These are phyloP conservation scores for Vanilla planifolia DNA, from an alignment of 106 monocot species.

Conservation along the genomic window DNA sequence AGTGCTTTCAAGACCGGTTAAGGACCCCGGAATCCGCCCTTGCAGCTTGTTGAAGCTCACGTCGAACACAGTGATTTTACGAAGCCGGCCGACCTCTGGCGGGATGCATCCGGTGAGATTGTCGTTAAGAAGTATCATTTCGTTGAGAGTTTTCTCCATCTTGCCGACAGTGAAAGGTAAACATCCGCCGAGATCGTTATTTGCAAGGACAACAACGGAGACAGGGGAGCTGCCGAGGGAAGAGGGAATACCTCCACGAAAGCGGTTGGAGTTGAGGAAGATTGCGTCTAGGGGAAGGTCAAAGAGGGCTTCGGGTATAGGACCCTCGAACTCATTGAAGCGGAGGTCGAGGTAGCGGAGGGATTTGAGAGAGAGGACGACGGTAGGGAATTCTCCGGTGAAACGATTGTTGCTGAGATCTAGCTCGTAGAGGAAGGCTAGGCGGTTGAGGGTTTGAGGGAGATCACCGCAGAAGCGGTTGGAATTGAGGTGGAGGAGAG, in stretches of 20 bases:
- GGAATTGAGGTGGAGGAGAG: constrained; percentile 66
- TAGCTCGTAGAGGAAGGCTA: constrained; percentile 50
- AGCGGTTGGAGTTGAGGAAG: constrained; percentile 60
- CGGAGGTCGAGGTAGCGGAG: constrained; percentile 50
- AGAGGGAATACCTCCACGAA: constrained; percentile 34
- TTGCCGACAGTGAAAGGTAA: constrained; percentile 47
- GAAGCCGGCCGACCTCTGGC: constrained; percentile 41
- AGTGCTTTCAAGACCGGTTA: constrained; percentile 20
- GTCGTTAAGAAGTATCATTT: constrained; percentile 51
- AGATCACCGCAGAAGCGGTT: constrained; percentile 66
- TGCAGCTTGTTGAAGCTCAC: constrained; percentile 44
- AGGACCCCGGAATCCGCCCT: constrained; percentile 27
- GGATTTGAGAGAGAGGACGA: constrained; percentile 27
- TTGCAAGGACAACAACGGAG: constrained; percentile 60
- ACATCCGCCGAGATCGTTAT: constrained; percentile 55
- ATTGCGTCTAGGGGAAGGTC: constrained; percentile 61
- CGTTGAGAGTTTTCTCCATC: constrained; percentile 50
- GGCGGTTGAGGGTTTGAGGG: constrained; percentile 23
- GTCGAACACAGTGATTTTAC: constrained; percentile 42
- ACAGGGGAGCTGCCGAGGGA: constrained; percentile 53
- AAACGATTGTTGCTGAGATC: constrained; percentile 70
- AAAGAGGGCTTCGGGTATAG: constrained; percentile 45
- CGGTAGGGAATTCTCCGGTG: constrained; percentile 35
- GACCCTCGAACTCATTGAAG: constrained; percentile 61
- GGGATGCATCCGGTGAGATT: constrained; percentile 56